Conservation (phyloP, 1,284 basidiomycete genomes). For the Afroboletus lepidellus region DNA sequence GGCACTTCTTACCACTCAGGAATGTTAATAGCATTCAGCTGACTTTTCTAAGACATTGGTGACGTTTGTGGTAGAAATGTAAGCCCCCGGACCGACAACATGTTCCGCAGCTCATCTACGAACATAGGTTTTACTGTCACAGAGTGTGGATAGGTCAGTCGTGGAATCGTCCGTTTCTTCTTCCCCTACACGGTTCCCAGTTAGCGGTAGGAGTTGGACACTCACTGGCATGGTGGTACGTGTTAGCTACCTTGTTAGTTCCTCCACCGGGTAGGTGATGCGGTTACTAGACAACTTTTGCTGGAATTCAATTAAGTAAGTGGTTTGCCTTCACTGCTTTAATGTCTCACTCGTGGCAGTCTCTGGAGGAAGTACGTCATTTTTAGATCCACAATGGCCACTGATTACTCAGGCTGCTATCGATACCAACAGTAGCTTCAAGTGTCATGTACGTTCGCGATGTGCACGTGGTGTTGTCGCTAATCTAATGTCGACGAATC, state of each 20-base stretch:
- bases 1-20: not conserved
- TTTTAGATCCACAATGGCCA: not conserved
- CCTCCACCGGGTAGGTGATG: not conserved
- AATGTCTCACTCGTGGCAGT: not conserved
- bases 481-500: not conserved
- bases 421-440: not conserved
- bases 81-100: not conserved
- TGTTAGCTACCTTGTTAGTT: not conserved
- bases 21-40: not conserved
- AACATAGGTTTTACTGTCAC: slow-evolving; percentile 8
- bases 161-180: not conserved
- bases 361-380: not conserved
- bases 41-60: not conserved
- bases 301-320: slow-evolving; percentile 1
- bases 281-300: not conserved
- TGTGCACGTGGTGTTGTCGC: not conserved
- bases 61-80: slow-evolving; percentile 2
- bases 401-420: not conserved
- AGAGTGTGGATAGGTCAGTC: slow-evolving; percentile 12
- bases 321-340: not conserved
- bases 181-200: not conserved
- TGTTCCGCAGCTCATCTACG: not conserved
- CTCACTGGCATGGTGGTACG: slow-evolving; percentile 7
- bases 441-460: not conserved
- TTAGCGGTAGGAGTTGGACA: slow-evolving; percentile 1